These are phyloP conservation scores for Collybia sp. DNA, from an alignment of 768 basidiomycete species.

Conservation along the genomic window DNA sequence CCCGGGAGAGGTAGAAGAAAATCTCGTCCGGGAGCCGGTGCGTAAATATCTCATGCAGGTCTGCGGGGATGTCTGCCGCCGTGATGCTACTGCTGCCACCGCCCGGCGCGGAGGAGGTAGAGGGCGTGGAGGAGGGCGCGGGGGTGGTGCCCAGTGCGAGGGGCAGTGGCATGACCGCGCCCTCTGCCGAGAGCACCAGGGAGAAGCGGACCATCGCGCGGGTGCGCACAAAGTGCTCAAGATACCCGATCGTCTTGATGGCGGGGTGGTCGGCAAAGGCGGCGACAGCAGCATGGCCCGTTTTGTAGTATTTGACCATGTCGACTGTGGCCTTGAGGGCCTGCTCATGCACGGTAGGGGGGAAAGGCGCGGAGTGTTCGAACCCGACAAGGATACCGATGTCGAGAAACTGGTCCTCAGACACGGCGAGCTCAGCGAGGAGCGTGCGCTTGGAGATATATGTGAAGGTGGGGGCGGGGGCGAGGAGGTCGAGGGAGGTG, in stretches of 20 bases:
- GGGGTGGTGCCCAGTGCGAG: slow-evolving; percentile 52
- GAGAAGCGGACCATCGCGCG: slow-evolving; percentile 91
- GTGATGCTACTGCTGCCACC: slow-evolving; percentile 68
- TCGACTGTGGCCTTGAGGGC: slow-evolving; percentile 84
- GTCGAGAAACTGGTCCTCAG: slow-evolving; percentile 92
- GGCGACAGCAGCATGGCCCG: slow-evolving; percentile 75
- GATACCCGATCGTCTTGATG: slow-evolving; percentile 76
- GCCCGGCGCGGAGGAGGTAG: slow-evolving; percentile 41
- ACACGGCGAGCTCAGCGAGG: slow-evolving; percentile 51
- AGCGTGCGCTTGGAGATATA: slow-evolving; percentile 79
- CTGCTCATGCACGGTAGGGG: slow-evolving; percentile 76
- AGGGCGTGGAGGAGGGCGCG: slow-evolving; percentile 38
- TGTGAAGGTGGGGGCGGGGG: slow-evolving; percentile 67
- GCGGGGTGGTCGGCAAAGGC: slow-evolving; percentile 77
- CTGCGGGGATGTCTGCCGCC: slow-evolving; percentile 82
- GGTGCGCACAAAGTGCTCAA: slow-evolving; percentile 84
- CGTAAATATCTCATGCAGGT: slow-evolving; percentile 94
- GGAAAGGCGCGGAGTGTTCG: slow-evolving; percentile 75
- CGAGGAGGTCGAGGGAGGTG: slow-evolving; percentile 75
- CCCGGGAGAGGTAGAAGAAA: slow-evolving; percentile 94
- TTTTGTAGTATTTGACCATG: slow-evolving; percentile 91
- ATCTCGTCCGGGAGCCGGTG: slow-evolving; percentile 92
- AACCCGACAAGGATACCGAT: slow-evolving; percentile 89
- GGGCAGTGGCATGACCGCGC: slow-evolving; percentile 74
- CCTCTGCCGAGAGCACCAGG: slow-evolving; percentile 85